phyloP scores from a whole-genome alignment of 768 basidiomycete species.

The Boletus barrowsii region DNA sequence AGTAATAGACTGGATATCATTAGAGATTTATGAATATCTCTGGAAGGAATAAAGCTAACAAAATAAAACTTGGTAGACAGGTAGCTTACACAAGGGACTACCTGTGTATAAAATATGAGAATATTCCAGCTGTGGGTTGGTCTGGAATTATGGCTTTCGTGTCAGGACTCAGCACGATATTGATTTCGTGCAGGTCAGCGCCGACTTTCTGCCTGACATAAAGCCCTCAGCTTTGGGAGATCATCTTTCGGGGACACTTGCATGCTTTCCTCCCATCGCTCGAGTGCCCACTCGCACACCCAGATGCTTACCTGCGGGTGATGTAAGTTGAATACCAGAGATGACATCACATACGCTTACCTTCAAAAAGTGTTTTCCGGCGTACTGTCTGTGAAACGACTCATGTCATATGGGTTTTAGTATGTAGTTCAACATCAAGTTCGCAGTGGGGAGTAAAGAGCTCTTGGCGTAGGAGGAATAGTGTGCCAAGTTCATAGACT shows the following conservation, averaged over 20 bases:
- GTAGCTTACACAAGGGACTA: no score
- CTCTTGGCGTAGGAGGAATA: slow-evolving; percentile 84
- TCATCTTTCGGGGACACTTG: slow-evolving; percentile 59
- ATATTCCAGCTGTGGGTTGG: no score
- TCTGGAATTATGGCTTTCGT: no score
- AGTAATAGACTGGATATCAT: no score
- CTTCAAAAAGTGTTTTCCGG: slow-evolving; percentile 79
- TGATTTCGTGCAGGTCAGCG: no score
- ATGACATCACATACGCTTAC: slow-evolving; percentile 37
- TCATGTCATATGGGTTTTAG: slow-evolving; percentile 69
- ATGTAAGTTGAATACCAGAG: not conserved
- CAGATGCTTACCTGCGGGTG: slow-evolving; percentile 67
- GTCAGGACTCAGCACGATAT: no score
- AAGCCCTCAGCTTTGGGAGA: slow-evolving; percentile 35
- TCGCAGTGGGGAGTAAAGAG: slow-evolving; percentile 76
- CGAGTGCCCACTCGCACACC: slow-evolving; percentile 82
- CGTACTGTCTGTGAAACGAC: slow-evolving; percentile 86
- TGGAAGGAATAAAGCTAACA: no score
- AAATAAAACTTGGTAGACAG: no score
- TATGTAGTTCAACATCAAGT: slow-evolving; percentile 85
- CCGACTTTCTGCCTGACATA: slow-evolving; percentile 16
- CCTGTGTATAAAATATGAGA: no score
- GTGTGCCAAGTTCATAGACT: slow-evolving; percentile 77
- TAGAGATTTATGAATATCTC: no score
- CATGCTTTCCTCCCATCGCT: slow-evolving; percentile 63